Evolutionary conservation across 1,284 basidiomycete genomes (phyloP).

Genomic region (Moesziomyces globuligerus): DNA sequence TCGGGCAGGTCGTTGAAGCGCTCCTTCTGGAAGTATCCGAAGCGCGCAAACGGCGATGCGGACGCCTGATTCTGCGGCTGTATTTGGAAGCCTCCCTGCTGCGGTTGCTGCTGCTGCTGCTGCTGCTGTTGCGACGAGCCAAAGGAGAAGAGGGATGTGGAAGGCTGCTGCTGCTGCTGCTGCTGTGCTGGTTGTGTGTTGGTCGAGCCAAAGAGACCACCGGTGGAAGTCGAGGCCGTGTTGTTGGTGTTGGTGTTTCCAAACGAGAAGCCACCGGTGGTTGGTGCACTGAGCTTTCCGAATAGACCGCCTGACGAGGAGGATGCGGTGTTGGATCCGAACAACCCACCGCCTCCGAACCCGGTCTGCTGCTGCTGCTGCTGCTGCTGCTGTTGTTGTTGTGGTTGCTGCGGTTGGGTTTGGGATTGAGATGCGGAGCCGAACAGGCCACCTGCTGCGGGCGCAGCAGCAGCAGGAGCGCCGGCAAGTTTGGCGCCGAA

Average conservation of each 20-base stretch:
- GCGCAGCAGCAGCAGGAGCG: conserved; percentile 17
- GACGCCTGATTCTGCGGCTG: conserved; percentile 26
- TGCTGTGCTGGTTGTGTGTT: conserved; percentile 16
- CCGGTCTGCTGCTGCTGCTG: conserved; percentile 23
- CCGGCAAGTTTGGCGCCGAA: conserved; percentile 41
- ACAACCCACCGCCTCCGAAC: conserved; percentile 28
- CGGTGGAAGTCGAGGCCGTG: conserved; percentile 18
- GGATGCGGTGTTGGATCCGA: conserved; percentile 24
- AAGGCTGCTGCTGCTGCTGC: conserved; percentile 15
- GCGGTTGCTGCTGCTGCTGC: conserved; percentile 21
- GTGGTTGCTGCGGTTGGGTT: too few species aligned
- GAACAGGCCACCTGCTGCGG: conserved; percentile 39
- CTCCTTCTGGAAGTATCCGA: conserved; percentile 61
- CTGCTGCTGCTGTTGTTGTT: conserved; percentile 18
- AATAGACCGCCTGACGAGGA: conserved; percentile 33
- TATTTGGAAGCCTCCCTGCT: conserved; percentile 13
- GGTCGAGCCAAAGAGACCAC: conserved; percentile 22
- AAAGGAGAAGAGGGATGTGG: conserved; percentile 20
- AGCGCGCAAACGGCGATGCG: conserved; percentile 50
- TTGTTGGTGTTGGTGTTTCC: conserved; percentile 22
- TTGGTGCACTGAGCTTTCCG: conserved; percentile 24
- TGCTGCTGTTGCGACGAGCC: conserved; percentile 20
- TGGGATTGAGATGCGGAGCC: too few species aligned
- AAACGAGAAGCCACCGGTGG: conserved; percentile 41
- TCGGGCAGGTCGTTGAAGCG: conserved; percentile 66